phyloP scores from a whole-genome alignment of 163 green algal genomes.

The Chlamydomonas reinhardtii region DNA sequence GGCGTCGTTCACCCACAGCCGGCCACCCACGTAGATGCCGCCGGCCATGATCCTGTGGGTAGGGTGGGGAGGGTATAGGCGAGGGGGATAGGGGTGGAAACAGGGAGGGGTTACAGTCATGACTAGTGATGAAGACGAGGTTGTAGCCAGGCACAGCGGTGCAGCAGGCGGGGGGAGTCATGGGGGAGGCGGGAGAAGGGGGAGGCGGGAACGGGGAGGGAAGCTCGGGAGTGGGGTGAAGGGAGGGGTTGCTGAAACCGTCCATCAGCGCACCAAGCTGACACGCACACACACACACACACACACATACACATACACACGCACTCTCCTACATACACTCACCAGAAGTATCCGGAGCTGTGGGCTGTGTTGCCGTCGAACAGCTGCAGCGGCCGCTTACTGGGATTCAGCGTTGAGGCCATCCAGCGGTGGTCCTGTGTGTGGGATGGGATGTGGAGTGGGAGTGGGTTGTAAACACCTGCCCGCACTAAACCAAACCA shows the following conservation, averaged over 20 bases:
- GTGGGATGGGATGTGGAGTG: not conserved
- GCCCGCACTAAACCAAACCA: not conserved
- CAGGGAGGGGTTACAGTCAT: not conserved
- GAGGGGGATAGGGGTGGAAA: not conserved
- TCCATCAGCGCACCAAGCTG: too few relatives aligned
- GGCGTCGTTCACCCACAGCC: slow-evolving; percentile 57
- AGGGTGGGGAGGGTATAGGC: not conserved
- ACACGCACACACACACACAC: too few relatives aligned
- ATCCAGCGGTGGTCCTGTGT: slow-evolving; percentile 48
- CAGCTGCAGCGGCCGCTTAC: slow-evolving; percentile 57
- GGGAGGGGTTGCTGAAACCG: too few relatives aligned
- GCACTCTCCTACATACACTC: too few relatives aligned
- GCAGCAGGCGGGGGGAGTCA: too few relatives aligned
- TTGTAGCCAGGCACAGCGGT: too few relatives aligned
- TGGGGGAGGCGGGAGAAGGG: too few relatives aligned
- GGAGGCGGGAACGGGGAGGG: too few relatives aligned
- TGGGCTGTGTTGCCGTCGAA: slow-evolving; percentile 78
- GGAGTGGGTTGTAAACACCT: not conserved
- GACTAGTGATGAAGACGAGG: too few relatives aligned
- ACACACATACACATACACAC: too few relatives aligned
- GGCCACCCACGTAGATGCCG: slow-evolving; percentile 75
- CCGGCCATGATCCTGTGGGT: slow-evolving; percentile 59
- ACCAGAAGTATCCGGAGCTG: slow-evolving; percentile 57
- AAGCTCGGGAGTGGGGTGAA: too few relatives aligned
- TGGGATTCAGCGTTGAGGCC: slow-evolving; percentile 39